phyloP scores from a whole-genome alignment of 805 yeast species.

The Candida railenensis region DNA sequence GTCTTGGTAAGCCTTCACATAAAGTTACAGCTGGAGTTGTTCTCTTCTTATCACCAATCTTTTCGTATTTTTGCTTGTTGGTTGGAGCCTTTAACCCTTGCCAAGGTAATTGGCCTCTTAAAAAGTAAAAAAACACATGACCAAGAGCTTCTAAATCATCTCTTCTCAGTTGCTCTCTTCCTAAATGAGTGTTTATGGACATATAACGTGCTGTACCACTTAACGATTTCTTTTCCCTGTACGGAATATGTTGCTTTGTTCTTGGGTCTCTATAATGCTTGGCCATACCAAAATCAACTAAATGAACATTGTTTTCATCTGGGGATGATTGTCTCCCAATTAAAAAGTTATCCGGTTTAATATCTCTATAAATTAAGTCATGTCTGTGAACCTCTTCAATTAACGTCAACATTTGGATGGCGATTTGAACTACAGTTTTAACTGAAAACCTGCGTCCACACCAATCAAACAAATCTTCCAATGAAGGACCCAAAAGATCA shows the following conservation, averaged over 20 bases:
- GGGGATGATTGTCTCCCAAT: slow-evolving; percentile 61
- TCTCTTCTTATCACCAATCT: slow-evolving; percentile 79
- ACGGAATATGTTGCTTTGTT: slow-evolving; percentile 79
- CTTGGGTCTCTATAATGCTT: slow-evolving; percentile 80
- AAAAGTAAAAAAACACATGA: slow-evolving; percentile 76
- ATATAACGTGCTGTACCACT: slow-evolving; percentile 86
- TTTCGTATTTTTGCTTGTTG: slow-evolving; percentile 79
- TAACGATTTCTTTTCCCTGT: slow-evolving; percentile 74
- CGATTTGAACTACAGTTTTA: slow-evolving; percentile 71
- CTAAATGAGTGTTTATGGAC: slow-evolving; percentile 87
- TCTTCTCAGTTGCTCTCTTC: slow-evolving; percentile 79
- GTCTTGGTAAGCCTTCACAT: slow-evolving; percentile 65
- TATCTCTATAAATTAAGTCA: slow-evolving; percentile 76
- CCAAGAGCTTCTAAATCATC: slow-evolving; percentile 82
- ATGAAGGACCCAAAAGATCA: slow-evolving; percentile 75
- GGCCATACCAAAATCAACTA: slow-evolving; percentile 87
- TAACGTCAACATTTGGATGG: slow-evolving; percentile 73
- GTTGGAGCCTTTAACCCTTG: slow-evolving; percentile 88
- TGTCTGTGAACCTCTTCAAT: slow-evolving; percentile 75
- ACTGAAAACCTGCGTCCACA: slow-evolving; percentile 74
- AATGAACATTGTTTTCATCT: slow-evolving; percentile 65
- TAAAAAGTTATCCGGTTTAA: slow-evolving; percentile 80
- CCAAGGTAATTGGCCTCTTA: slow-evolving; percentile 83
- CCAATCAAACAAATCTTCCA: slow-evolving; percentile 86
- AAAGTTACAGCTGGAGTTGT: slow-evolving; percentile 62